Evolutionary conservation across 768 basidiomycete species (phyloP), one percentile per base, ranked within the genome.

Genomic region (Cyclocybe cylindracea): DNA sequence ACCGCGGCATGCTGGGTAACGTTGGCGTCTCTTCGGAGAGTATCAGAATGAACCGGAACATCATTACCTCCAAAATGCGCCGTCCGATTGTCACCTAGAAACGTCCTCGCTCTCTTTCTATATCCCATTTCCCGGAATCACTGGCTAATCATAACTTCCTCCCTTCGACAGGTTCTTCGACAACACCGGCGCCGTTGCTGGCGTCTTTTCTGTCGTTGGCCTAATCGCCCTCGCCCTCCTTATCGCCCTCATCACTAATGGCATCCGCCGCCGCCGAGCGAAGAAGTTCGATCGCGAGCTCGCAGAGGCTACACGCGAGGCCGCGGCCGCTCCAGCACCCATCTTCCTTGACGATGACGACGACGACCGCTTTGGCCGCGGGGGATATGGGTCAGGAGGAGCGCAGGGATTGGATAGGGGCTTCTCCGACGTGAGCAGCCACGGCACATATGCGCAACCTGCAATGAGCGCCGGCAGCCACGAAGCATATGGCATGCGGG

Each of bases 101-200:
- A 11, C 33, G 14, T n/a, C 29, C 33, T 14, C 31, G 11, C 31
- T 44, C 55, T 31, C n/a, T 41, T 31, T 35, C 49, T 16, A 14
- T 34, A n/a, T n/a, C n/a, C n/a, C n/a, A n/a, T 34, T 14, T 24
- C 19, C 38, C 39, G 32, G 24, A 14, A 14, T 31, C 19, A 2
- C 48, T 33, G 29, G 40, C 47, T 46, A 39, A 51, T 32, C 33
- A n/a, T 47, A 42, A 24, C 10, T 13, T 36, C 24, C 31, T 49
- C n/a, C 44, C 39, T 43, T 39, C 29, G 39, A 2, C 53, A 86
- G 87, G 39, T 90, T 90, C 72, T 85, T 90, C 65, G 55, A 74
- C 42, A 91, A 91, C 70, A 89, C 67, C 14, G 85, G 80, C 16
- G 89, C 87, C 0, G 84, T 90, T 1, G 85, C 85, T 2, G 89